phyloP scores from a whole-genome alignment of 352 stramenopile genomes.

The Globisporangium spinosum region DNA sequence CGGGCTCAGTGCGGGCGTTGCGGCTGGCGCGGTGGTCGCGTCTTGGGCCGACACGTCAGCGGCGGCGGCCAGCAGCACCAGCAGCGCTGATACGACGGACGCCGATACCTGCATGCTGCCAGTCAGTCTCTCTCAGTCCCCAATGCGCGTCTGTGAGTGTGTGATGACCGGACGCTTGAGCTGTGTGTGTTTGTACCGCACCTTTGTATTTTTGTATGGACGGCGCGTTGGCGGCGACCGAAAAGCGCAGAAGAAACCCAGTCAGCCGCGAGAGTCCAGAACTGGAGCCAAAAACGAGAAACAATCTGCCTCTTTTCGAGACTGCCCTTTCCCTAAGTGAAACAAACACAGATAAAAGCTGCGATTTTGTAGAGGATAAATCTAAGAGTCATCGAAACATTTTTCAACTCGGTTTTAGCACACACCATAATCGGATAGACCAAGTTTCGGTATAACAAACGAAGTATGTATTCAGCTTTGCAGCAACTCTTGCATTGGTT shows the following conservation, averaged over 20 bases:
- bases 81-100: not conserved
- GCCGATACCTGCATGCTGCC: constrained; percentile 3
- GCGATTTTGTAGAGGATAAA: no score
- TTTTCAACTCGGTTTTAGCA: no score
- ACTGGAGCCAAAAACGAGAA: not conserved
- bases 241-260: not conserved
- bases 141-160: not conserved
- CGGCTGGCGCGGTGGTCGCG: constrained; percentile 4
- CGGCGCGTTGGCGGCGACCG: not conserved
- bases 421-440: no score
- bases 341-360: no score
- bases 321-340: not conserved
- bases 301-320: not conserved
- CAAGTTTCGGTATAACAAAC: no score
- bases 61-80: constrained; percentile 5
- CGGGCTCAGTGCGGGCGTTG: not conserved
- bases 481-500: no score
- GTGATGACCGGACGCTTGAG: not conserved
- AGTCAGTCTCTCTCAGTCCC: not conserved
- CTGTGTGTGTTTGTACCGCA: not conserved
- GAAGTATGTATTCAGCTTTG: no score
- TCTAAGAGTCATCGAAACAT: no score
- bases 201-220: not conserved
- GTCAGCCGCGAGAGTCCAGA: not conserved
- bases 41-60: constrained; percentile 2